Percentiles rank a stretch among this genome's conserved stretches.
These are phyloP conservation scores for Xylaria sp. DNA, from an alignment of 2,329 filamentous ascomycete genomes.

Conservation along the genomic window DNA sequence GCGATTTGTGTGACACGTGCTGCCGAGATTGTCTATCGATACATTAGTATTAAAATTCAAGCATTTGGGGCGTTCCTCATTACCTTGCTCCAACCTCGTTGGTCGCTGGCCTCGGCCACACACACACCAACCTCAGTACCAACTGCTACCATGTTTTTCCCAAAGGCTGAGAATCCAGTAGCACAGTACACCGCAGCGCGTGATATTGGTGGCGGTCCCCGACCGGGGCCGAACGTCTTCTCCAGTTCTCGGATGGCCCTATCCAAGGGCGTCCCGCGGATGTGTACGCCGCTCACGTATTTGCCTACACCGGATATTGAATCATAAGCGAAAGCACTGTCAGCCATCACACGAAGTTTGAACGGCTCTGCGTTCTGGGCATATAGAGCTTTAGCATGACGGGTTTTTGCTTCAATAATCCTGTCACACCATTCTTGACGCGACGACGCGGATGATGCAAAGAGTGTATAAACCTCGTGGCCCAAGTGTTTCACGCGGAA, in stretches of 20 bases:
- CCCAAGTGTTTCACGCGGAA: conserved; percentile 97
- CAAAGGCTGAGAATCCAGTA: conserved; percentile 85
- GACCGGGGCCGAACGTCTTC: conserved; percentile 74
- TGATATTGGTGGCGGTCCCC: conserved; percentile 80
- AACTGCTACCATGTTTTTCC: conserved; percentile 88
- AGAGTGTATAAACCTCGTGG: conserved; percentile 91
- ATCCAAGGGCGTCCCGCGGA: conserved; percentile 91
- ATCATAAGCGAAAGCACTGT: conserved; percentile 89
- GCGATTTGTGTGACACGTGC: conserved; percentile 88
- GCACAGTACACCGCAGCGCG: conserved; percentile 91
- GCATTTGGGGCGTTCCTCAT: conserved; percentile 50
- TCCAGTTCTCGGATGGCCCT: conserved; percentile 91
- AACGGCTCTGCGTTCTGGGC: conserved; percentile 97
- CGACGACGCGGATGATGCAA: conserved; percentile 78
- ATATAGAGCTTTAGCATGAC: conserved; percentile 87
- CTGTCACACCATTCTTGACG: conserved; percentile 91
- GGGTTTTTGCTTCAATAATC: conserved; percentile 94
- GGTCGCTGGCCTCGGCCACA: conserved; percentile 87
- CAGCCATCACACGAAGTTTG: conserved; percentile 88
- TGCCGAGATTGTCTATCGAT: conserved; percentile 75
- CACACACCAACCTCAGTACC: conserved; percentile 96
- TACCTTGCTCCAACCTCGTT: conserved; percentile 90
- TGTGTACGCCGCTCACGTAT: conserved; percentile 72
- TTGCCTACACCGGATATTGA: conserved; percentile 67
- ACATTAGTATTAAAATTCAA: conserved; percentile 13